Percentiles rank a stretch among this genome's conserved stretches.
Conservation (phyloP, 2,329 filamentous ascomycete genomes). For the Claviceps sp. region DNA sequence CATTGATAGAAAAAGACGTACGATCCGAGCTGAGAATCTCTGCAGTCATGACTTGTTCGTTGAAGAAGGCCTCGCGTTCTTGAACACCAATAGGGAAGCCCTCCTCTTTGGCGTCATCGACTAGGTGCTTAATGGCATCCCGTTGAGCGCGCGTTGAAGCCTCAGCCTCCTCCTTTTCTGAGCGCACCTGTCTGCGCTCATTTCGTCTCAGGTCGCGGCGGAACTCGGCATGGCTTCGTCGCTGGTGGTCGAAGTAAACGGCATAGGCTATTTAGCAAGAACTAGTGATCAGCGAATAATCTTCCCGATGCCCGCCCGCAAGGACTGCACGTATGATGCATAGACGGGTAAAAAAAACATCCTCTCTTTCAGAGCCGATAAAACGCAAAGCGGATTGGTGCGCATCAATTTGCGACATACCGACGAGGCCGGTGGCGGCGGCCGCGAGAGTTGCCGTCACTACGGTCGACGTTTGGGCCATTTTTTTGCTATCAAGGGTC, state of each 20-base stretch:
- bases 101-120: slow-evolving; percentile 75
- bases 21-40: slow-evolving; percentile 74
- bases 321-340: too few species aligned
- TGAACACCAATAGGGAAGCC: slow-evolving; percentile 85
- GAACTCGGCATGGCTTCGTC: slow-evolving; percentile 51
- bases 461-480: slow-evolving; percentile 39
- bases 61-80: slow-evolving; percentile 92
- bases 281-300: too few species aligned
- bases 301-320: too few species aligned
- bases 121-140: slow-evolving; percentile 58
- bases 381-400: not conserved
- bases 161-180: slow-evolving; percentile 59
- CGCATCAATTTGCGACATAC: slow-evolving; percentile 25
- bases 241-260: slow-evolving; percentile 55
- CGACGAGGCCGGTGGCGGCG: slow-evolving; percentile 44
- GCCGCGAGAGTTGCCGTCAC: slow-evolving; percentile 50
- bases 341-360: not conserved
- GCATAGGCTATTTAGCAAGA: slow-evolving; percentile 38
- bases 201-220: slow-evolving; percentile 58
- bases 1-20: slow-evolving; percentile 25
- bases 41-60: slow-evolving; percentile 83
- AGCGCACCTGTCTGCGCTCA: slow-evolving; percentile 58
- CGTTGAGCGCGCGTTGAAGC: slow-evolving; percentile 52
- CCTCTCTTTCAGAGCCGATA: too few species aligned
- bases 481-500: slow-evolving; percentile 10